Evolutionary conservation across 257 asterid genomes (phyloP).

Genomic region (Nicotiana benthamiana): DNA sequence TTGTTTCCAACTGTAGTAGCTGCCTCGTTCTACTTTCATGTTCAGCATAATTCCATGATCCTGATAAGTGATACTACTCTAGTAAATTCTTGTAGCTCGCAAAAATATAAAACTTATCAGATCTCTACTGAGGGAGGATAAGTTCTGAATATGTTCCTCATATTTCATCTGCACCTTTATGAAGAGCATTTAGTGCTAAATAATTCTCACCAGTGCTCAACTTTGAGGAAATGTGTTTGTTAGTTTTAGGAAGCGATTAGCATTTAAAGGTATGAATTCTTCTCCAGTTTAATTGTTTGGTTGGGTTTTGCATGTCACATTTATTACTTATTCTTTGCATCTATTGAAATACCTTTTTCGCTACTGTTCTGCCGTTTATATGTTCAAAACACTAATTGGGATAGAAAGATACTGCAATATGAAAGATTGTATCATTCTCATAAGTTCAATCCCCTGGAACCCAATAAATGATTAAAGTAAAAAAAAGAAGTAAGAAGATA

Average conservation of each 20-base stretch:
- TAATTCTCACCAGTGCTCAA: not conserved
- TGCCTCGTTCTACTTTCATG: not conserved
- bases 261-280: not conserved
- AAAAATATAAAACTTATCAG: not conserved
- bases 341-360: not conserved
- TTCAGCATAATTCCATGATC: not conserved
- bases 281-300: not conserved
- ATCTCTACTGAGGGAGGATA: not conserved
- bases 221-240: not conserved
- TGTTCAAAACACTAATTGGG: not conserved
- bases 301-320: not conserved
- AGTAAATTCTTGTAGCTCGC: not conserved
- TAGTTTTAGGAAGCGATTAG: not conserved
- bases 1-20: not conserved
- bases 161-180: not conserved
- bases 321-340: not conserved
- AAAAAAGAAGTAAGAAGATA: not conserved
- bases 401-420: not conserved
- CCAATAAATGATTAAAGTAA: not conserved
- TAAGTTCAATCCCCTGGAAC: not conserved
- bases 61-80: not conserved
- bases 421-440: not conserved
- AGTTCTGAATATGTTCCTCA: not conserved
- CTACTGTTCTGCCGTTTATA: not conserved
- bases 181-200: not conserved